These are phyloP conservation scores for Syzygium syzygioides DNA, from an alignment of 441 rosid genomes.

Conservation along the genomic window DNA sequence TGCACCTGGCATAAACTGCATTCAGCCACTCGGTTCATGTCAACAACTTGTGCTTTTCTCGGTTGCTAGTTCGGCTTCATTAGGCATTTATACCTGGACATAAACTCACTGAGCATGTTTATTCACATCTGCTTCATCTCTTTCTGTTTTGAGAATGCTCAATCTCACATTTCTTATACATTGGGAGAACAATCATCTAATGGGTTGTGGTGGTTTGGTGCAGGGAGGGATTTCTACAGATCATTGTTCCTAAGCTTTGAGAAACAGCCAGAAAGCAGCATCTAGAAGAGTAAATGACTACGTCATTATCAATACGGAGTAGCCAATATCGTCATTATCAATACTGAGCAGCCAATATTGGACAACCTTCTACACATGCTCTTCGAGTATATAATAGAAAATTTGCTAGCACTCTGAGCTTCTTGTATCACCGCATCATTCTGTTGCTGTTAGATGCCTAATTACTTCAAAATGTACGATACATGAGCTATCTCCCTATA, in stretches of 20 bases:
- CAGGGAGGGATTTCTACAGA: conserved; percentile 67
- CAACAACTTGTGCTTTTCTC: background rate
- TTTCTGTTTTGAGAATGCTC: background rate
- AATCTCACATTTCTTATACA: background rate
- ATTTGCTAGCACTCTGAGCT: background rate
- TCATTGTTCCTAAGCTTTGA: conserved; percentile 61
- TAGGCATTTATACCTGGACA: background rate
- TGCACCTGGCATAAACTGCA: background rate
- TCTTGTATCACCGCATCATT: background rate
- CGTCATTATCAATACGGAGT: background rate
- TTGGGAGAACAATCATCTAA: background rate
- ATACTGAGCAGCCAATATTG: background rate
- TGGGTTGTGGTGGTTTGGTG: conserved; percentile 14
- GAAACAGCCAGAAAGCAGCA: background rate
- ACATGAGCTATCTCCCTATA: background rate
- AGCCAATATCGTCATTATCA: background rate
- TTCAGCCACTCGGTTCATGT: background rate
- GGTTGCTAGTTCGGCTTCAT: background rate
- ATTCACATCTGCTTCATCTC: background rate
- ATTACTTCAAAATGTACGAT: background rate
- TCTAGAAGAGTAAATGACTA: background rate
- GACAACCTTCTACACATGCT: background rate
- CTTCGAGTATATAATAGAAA: background rate
- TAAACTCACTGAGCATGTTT: background rate
- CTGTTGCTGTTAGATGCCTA: background rate